These are phyloP conservation scores for Fraxinus velutina DNA, from an alignment of 305 asterid genomes.

Conservation along the genomic window DNA sequence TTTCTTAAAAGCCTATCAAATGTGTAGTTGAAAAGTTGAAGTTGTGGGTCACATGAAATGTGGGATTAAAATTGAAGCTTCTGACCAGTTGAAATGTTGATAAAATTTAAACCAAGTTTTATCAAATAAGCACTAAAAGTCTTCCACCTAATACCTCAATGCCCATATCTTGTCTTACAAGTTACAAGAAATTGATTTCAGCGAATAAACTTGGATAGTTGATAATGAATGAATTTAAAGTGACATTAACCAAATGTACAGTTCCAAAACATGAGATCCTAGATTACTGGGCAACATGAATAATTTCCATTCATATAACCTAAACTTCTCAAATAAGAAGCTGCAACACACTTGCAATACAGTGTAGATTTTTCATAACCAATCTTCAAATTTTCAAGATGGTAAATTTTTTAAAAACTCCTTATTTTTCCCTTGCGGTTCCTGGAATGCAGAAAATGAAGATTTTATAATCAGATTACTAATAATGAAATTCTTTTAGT, in stretches of 20 bases:
- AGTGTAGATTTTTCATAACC: not conserved
- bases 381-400: not conserved
- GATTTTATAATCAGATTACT: constrained; percentile 3
- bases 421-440: not conserved
- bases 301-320: not conserved
- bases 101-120: not conserved
- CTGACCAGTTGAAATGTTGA: not conserved
- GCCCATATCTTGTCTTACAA: constrained; percentile 1
- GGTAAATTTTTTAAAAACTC: not conserved
- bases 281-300: not conserved
- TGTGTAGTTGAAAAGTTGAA: not conserved
- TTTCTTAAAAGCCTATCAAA: not conserved
- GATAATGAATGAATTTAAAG: not conserved
- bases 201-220: not conserved
- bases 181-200: not conserved
- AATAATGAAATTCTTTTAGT: not conserved
- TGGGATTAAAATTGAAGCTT: not conserved
- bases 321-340: constrained; percentile 2
- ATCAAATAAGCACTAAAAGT: not conserved
- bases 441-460: not conserved
- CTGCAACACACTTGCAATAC: constrained; percentile 2
- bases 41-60: not conserved
- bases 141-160: not conserved
- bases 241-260: not conserved
- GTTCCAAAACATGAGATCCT: not conserved